Percentiles rank a stretch among this genome's conserved stretches.
These are phyloP conservation scores for Fusarium sp. DNA, from an alignment of 2,329 filamentous ascomycete genomes.

Conservation along the genomic window DNA sequence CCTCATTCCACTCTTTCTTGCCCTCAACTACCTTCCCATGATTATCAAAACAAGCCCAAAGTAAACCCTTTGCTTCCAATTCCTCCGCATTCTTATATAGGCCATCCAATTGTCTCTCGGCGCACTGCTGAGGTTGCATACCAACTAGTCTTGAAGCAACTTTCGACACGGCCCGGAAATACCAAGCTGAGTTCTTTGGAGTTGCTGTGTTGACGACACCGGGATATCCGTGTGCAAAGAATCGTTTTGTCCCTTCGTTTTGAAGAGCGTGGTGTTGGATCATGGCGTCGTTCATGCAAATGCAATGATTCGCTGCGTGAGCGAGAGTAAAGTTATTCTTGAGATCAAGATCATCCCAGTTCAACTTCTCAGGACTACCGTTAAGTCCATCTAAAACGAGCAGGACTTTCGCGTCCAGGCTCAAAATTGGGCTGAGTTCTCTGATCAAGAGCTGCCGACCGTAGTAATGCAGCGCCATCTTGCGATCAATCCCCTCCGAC, in stretches of 20 bases:
- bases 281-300: conserved; percentile 55
- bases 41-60: conserved; percentile 48
- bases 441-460: conserved; percentile 58
- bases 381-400: conserved; percentile 51
- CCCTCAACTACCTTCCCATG: conserved; percentile 42
- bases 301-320: conserved; percentile 53
- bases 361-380: conserved; percentile 51
- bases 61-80: conserved; percentile 23
- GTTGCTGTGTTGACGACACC: conserved; percentile 50
- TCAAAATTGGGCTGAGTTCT: conserved; percentile 55
- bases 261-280: conserved; percentile 50
- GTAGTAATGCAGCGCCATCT: conserved; percentile 61
- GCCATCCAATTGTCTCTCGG: conserved; percentile 46
- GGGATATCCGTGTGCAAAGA: conserved; percentile 57
- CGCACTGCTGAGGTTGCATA: conserved; percentile 47
- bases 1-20: conserved; percentile 48
- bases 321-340: conserved; percentile 50
- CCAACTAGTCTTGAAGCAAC: conserved; percentile 50
- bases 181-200: neutral
- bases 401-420: conserved; percentile 53
- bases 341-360: conserved; percentile 57
- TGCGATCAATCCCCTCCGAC: conserved; percentile 58
- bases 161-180: conserved; percentile 44
- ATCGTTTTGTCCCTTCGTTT: conserved; percentile 1
- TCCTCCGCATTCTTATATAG: conserved; percentile 14